Percentiles rank a stretch among this genome's conserved stretches.
These are phyloP conservation scores for Penicillium pulvis DNA, from an alignment of 495 filamentous ascomycete genomes.

Conservation along the genomic window DNA sequence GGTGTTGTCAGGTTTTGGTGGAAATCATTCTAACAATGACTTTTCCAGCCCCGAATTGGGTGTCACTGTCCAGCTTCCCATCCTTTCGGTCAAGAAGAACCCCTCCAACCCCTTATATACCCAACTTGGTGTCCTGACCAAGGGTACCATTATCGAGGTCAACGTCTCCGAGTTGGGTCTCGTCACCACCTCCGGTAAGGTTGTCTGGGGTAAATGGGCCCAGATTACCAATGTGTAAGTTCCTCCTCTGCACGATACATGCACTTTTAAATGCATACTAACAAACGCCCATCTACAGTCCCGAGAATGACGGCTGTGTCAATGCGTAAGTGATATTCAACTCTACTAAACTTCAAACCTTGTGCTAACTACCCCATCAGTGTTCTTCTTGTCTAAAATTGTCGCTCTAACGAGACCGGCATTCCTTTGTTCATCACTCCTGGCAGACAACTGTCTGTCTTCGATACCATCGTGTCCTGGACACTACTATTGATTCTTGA, in stretches of 20 bases:
- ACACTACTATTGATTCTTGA: slow-evolving; percentile 24
- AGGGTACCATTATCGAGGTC: slow-evolving; percentile 94
- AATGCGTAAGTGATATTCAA: slow-evolving; percentile 16
- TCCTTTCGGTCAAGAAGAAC: slow-evolving; percentile 97
- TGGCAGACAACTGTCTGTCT: slow-evolving; percentile 22
- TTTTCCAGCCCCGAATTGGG: slow-evolving; percentile 65
- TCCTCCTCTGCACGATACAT: background rate
- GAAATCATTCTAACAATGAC: slow-evolving; percentile 18
- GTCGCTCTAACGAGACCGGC: slow-evolving; percentile 10
- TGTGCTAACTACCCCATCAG: slow-evolving; percentile 13
- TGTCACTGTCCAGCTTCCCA: slow-evolving; percentile 91
- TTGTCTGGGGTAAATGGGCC: slow-evolving; percentile 87
- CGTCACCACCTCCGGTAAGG: slow-evolving; percentile 90
- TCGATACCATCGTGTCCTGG: slow-evolving; percentile 30
- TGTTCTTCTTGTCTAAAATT: slow-evolving; percentile 32
- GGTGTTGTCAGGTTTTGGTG: background rate
- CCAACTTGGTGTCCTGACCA: slow-evolving; percentile 89
- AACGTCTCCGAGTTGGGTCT: slow-evolving; percentile 93
- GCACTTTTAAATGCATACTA: background rate
- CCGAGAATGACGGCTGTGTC: slow-evolving; percentile 31
- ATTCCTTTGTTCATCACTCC: slow-evolving; percentile 15
- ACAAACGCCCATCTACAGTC: slow-evolving; percentile 7
- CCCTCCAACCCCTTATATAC: slow-evolving; percentile 94
- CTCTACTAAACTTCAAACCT: background rate
- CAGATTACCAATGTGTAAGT: slow-evolving; percentile 65